Base-by-base conservation (phyloP, 2,329 filamentous ascomycete genomes). In the Cercospora beticola region DNA sequence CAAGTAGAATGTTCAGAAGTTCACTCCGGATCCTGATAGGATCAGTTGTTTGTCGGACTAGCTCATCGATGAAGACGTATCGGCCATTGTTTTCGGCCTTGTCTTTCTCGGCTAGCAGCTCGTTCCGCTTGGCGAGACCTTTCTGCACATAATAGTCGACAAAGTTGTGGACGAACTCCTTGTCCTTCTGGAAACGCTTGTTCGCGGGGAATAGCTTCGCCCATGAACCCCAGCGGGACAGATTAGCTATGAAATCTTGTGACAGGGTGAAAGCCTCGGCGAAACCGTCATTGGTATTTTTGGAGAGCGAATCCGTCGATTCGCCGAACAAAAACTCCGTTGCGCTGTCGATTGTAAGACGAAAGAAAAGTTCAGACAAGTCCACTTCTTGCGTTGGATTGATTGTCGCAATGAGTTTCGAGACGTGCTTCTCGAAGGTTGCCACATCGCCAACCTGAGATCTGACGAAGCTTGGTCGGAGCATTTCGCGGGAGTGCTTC, bases 291-390 rank as follows among this genome's bases (percentile, higher is more conserved):
- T 66, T 66, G 62, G 69, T 74, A 30, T 46, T 58, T 14, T 70
- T 74, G 10, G 68, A 73, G 8, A 78, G 72, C 2, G 76, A 76
- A 14, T 76, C 69, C 3, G 76, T 77, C 5, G 75, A 78, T 58
- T 87, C 81, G 6, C 90, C 89, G 58, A 92, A 89, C 4, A 92
- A 79, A 71, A 92, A 90, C 57, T 89, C 87, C 0, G 89, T 91
- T 0, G 89, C 87, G 0, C 87, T 86, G 69, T 92, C 89, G 18
- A 92, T 82, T 0, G 89, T 90, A 74, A 90, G 83, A 64, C 85
- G 83, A 74, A 90, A 90, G 74, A 91, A 89, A 8, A 90, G 78
- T 10, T 86, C 83, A 73, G 88, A 86, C 30, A 91, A 79, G 72
- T 91, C 86, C 9, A 91, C 83, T 4, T 70, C 69, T 23, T 88